Conservation (phyloP, 352 stramenopile species). For the Plasmopara muralis region DNA sequence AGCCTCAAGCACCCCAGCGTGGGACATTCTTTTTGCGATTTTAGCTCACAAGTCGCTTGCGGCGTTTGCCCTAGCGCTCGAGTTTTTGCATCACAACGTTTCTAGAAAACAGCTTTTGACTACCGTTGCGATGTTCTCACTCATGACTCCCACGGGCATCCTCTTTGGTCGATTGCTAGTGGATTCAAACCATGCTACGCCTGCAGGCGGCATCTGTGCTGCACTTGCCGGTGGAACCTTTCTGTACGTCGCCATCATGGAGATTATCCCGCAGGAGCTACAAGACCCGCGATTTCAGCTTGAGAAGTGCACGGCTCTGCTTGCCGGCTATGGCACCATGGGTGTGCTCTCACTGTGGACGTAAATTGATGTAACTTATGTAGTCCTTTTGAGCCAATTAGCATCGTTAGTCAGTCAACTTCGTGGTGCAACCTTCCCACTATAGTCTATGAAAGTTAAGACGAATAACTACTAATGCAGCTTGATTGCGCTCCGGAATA, state of each 20-base stretch:
- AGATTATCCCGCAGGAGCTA: conserved; percentile 78
- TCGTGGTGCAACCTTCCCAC: too few relatives aligned
- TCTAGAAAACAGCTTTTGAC: conserved; percentile 33
- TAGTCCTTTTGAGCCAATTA: too few relatives aligned
- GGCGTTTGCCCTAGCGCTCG: conserved; percentile 62
- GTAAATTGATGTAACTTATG: conserved; percentile 12
- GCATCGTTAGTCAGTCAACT: too few relatives aligned
- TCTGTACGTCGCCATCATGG: conserved; percentile 73
- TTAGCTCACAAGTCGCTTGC: conserved; percentile 80
- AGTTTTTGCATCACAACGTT: conserved; percentile 59
- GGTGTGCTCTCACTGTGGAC: conserved; percentile 67
- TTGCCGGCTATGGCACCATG: conserved; percentile 57
- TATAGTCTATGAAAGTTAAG: background rate
- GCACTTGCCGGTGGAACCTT: conserved; percentile 78
- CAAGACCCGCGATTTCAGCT: conserved; percentile 42
- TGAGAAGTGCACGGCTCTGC: conserved; percentile 47
- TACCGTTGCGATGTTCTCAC: conserved; percentile 52
- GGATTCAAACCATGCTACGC: conserved; percentile 32
- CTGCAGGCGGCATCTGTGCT: conserved; percentile 55
- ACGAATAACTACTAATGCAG: background rate
- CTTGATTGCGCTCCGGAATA: background rate
- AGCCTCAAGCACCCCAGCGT: conserved; percentile 45
- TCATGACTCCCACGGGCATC: conserved; percentile 73
- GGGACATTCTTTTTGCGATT: conserved; percentile 74
- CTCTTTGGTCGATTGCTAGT: conserved; percentile 51